phyloP scores from a whole-genome alignment of 2,329 filamentous ascomycete species.

The Esteya vermicola region DNA sequence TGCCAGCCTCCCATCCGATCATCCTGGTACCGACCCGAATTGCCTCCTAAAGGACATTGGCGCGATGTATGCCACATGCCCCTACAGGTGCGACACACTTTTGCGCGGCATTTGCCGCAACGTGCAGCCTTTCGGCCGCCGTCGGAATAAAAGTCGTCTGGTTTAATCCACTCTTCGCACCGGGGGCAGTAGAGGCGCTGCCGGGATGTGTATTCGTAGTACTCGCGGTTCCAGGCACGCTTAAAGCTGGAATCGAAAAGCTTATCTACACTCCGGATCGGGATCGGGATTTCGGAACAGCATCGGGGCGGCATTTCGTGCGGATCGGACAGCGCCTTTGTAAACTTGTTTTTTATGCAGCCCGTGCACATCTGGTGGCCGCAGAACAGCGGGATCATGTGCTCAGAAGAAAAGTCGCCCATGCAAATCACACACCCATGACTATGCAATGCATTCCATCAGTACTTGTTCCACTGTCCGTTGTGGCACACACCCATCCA shows the following conservation, averaged over 20 bases:
- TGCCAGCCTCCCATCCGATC: constrained; percentile 60
- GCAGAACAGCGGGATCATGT: constrained; percentile 59
- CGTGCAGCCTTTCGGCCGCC: constrained; percentile 50
- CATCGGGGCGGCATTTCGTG: constrained; percentile 76
- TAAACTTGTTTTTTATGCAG: constrained; percentile 64
- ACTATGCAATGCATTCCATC: constrained; percentile 22
- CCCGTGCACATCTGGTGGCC: constrained; percentile 68
- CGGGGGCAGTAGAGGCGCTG: constrained; percentile 69
- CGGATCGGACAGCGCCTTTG: constrained; percentile 60
- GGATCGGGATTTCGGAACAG: constrained; percentile 60
- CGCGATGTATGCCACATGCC: constrained; percentile 55
- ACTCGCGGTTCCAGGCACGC: constrained; percentile 67
- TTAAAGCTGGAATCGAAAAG: constrained; percentile 66
- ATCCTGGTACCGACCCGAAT: constrained; percentile 46
- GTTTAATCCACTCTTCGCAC: constrained; percentile 72
- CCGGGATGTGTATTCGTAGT: constrained; percentile 57
- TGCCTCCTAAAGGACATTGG: constrained; percentile 60
- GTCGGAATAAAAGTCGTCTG: constrained; percentile 48
- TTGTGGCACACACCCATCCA: too few relatives aligned
- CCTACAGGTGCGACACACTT: constrained; percentile 62
- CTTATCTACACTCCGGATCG: constrained; percentile 59
- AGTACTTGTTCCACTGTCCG: not conserved
- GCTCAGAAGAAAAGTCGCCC: constrained; percentile 48
- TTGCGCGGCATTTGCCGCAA: constrained; percentile 57
- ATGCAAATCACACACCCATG: constrained; percentile 61